Evolutionary conservation across 768 basidiomycete genomes (phyloP).

Genomic region (Suillus luteus): DNA sequence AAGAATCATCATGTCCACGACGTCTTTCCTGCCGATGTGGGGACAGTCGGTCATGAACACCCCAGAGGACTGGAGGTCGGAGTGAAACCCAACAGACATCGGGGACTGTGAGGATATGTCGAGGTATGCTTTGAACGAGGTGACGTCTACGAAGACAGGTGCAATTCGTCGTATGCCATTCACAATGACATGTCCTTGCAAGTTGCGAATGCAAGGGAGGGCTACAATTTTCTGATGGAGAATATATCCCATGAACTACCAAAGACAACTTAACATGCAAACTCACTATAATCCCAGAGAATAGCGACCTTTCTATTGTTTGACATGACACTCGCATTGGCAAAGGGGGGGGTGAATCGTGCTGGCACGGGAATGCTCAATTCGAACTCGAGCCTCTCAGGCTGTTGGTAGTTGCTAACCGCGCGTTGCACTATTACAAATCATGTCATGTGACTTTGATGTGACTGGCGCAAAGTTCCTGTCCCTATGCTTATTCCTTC

Average conservation of each 20-base stretch:
- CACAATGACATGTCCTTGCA: slow-evolving; percentile 40
- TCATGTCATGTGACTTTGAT: too few species aligned
- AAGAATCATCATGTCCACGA: slow-evolving; percentile 51
- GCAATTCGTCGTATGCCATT: slow-evolving; percentile 48
- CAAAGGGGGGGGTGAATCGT: background rate
- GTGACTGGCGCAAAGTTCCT: too few species aligned
- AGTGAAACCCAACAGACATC: slow-evolving; percentile 38
- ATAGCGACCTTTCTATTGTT: slow-evolving; percentile 42
- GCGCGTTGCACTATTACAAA: too few species aligned
- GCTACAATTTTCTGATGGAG: slow-evolving; percentile 32
- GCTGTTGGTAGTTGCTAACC: too few species aligned
- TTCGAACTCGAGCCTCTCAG: background rate
- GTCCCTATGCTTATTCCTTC: too few species aligned
- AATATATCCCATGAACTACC: slow-evolving; percentile 5
- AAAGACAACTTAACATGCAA: background rate
- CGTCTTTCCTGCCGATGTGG: slow-evolving; percentile 37
- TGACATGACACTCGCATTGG: slow-evolving; percentile 32
- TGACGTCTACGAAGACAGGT: slow-evolving; percentile 47
- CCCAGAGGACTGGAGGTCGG: slow-evolving; percentile 47
- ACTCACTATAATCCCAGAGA: slow-evolving; percentile 41
- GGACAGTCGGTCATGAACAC: slow-evolving; percentile 42
- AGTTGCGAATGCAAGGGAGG: slow-evolving; percentile 32
- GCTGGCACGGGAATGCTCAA: background rate
- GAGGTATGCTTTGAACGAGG: slow-evolving; percentile 55
- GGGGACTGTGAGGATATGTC: slow-evolving; percentile 44